phyloP scores from a whole-genome alignment of 371 early-diverging fungal genomes.

The Mortierella sp. region DNA sequence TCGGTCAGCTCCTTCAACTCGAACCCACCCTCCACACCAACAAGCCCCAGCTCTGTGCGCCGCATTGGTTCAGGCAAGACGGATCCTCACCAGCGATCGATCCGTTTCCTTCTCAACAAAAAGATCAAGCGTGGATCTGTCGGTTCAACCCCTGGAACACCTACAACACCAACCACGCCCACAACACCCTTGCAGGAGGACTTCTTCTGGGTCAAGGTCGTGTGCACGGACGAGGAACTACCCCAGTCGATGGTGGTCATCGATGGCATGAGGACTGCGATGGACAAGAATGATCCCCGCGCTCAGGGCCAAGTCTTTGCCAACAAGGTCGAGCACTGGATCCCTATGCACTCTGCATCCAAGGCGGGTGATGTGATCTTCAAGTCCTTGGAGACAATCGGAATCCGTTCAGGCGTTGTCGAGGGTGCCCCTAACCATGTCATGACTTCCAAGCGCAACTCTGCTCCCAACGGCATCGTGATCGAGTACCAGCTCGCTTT shows the following conservation, averaged over 20 bases:
- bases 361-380: constrained; percentile 53
- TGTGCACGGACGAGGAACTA: constrained; percentile 37
- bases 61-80: constrained; percentile 31
- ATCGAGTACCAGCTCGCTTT: constrained; percentile 47
- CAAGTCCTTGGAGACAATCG: constrained; percentile 36
- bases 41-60: constrained; percentile 23
- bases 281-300: constrained; percentile 26
- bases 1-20: constrained; percentile 36
- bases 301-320: constrained; percentile 35
- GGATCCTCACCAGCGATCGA: constrained; percentile 50
- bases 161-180: constrained; percentile 40
- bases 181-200: constrained; percentile 39
- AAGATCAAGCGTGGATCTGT: constrained; percentile 63
- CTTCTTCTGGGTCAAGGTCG: constrained; percentile 54
- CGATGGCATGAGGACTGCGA: constrained; percentile 39
- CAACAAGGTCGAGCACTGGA: constrained; percentile 51
- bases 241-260: constrained; percentile 40
- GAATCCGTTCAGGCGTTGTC: constrained; percentile 37
- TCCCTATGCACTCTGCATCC: constrained; percentile 41
- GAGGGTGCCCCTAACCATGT: constrained; percentile 45
- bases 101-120: constrained; percentile 70
- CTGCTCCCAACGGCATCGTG: constrained; percentile 33
- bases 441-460: constrained; percentile 26
- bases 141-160: constrained; percentile 48
- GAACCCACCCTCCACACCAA: constrained; percentile 10